Evolutionary conservation across 805 yeast species (phyloP).

Genomic region (Vanderwaltozyma verrucispora): DNA sequence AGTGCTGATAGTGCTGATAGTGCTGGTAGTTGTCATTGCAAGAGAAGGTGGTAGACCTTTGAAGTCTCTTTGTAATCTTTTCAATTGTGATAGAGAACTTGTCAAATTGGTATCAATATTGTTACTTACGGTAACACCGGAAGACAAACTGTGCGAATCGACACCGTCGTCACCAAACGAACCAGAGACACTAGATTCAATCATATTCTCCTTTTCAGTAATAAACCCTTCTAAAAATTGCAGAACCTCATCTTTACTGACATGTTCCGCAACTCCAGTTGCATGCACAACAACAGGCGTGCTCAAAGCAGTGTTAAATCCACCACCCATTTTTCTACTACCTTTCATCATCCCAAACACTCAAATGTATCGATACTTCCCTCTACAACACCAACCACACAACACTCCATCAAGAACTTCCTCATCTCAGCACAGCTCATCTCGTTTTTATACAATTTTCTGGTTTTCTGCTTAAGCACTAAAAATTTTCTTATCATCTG

Average conservation of each 20-base stretch:
- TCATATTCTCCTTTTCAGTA: constrained; percentile 16
- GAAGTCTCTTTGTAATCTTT: constrained; percentile 65
- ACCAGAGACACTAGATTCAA: background rate
- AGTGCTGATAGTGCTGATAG: no score
- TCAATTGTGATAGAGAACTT: constrained; percentile 44
- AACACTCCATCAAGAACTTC: no score
- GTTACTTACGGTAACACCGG: constrained; percentile 9
- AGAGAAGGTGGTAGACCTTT: constrained; percentile 65
- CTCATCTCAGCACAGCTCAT: background rate
- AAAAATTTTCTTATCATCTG: no score
- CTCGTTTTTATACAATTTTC: background rate
- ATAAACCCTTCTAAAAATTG: constrained; percentile 22
- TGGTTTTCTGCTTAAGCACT: no score
- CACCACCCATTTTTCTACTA: constrained; percentile 14
- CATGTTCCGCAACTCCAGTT: constrained; percentile 14
- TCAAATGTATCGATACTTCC: no score
- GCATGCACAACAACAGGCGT: constrained; percentile 24
- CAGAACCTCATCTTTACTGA: constrained; percentile 19
- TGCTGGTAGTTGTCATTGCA: background rate
- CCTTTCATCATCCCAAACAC: constrained; percentile 20
- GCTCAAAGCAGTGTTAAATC: constrained; percentile 14
- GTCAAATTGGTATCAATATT: constrained; percentile 22
- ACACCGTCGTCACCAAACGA: constrained; percentile 2
- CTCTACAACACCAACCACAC: no score
- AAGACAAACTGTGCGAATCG: no score